Evolutionary conservation across 2,329 filamentous ascomycete species (phyloP).

Genomic region (Passalora sequoiae): DNA sequence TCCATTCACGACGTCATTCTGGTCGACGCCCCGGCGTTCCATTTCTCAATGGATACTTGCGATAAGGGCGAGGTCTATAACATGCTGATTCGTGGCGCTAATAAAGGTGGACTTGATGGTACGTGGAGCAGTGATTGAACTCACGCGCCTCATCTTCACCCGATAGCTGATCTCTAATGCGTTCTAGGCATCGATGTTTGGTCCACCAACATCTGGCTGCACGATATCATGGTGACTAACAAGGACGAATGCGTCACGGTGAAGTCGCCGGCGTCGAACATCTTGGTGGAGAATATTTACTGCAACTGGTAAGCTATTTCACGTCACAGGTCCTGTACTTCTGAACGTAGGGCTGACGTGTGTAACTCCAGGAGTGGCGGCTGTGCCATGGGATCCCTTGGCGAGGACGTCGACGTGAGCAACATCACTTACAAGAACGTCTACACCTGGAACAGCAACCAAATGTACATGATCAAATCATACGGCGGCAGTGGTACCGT

Average conservation of each 20-base stretch:
- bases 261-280: slow-evolving; percentile 49
- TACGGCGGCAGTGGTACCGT: slow-evolving; percentile 54
- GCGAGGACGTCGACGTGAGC: slow-evolving; percentile 46
- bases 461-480: slow-evolving; percentile 57
- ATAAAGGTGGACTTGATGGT: slow-evolving; percentile 52
- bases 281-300: slow-evolving; percentile 56
- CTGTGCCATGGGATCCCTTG: slow-evolving; percentile 54
- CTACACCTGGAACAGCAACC: slow-evolving; percentile 56
- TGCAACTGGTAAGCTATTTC: no score
- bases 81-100: slow-evolving; percentile 50
- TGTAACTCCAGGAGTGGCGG: no score
- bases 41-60: slow-evolving; percentile 49
- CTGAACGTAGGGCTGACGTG: no score
- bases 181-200: slow-evolving; percentile 54
- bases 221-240: slow-evolving; percentile 56
- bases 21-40: slow-evolving; percentile 48
- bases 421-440: slow-evolving; percentile 53
- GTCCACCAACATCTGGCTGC: slow-evolving; percentile 53
- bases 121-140: no score
- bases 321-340: no score
- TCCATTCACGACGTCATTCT: slow-evolving; percentile 43
- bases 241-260: slow-evolving; percentile 58
- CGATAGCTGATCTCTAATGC: no score
- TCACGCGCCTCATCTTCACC: no score
- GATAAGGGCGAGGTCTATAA: slow-evolving; percentile 52